These are phyloP conservation scores for Solanum stenotomum DNA, from an alignment of 257 asterid genomes.

Conservation along the genomic window DNA sequence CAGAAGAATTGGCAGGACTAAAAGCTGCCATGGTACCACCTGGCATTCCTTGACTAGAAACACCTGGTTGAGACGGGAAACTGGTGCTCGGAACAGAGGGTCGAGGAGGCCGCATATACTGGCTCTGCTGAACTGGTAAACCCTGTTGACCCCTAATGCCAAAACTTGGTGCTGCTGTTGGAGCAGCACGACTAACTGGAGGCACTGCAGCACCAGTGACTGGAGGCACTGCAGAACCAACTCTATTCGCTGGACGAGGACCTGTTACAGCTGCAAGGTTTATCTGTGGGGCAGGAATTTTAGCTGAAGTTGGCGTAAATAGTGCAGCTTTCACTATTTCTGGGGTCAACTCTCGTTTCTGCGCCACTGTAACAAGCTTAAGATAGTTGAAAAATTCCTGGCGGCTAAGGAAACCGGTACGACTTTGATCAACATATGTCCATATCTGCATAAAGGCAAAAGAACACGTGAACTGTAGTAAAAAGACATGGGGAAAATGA, in stretches of 20 bases:
- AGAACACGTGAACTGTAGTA: constrained; percentile 22
- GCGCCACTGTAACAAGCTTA: constrained; percentile 97
- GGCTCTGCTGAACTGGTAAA: constrained; percentile 43
- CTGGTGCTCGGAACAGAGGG: constrained; percentile 38
- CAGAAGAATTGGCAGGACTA: constrained; percentile 31
- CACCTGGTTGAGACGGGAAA: constrained; percentile 46
- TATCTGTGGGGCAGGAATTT: constrained; percentile 96
- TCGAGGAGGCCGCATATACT: constrained; percentile 42
- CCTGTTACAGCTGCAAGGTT: constrained; percentile 32
- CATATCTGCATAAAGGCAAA: constrained; percentile 4
- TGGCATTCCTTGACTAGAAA: constrained; percentile 41
- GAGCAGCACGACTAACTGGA: constrained; percentile 24
- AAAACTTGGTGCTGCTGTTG: constrained; percentile 41
- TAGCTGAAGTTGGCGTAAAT: constrained; percentile 75
- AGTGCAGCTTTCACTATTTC: constrained; percentile 94
- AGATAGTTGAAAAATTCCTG: constrained; percentile 87
- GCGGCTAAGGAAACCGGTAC: constrained; percentile 73
- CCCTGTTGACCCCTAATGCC: constrained; percentile 39
- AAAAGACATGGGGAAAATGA: not conserved
- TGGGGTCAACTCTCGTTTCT: constrained; percentile 78
- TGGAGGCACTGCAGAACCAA: constrained; percentile 37
- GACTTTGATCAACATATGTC: constrained; percentile 63
- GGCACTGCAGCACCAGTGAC: constrained; percentile 21
- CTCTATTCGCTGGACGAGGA: constrained; percentile 32
- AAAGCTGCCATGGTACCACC: constrained; percentile 28